Evolutionary conservation across 2,329 filamentous ascomycete species (phyloP), one percentile per base, ranked within the genome.

Genomic region (Xylariaceae sp.): DNA sequence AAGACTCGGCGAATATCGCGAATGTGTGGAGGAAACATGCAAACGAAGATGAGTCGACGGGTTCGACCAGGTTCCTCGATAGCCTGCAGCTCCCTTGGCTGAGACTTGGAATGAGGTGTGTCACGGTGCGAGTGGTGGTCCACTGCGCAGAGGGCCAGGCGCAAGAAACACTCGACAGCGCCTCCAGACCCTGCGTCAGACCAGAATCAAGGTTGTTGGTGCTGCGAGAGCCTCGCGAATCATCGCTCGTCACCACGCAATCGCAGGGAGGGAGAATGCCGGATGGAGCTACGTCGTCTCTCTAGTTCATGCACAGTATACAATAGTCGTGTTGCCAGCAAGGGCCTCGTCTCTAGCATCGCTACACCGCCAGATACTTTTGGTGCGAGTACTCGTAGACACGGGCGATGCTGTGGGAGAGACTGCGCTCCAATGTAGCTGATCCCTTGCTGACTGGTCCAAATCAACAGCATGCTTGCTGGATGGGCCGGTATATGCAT

Each of bases 321-420:
- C 59, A 56, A 57, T 55, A 55, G 56, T 47, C 38, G n/a, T 38
- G 48, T 55, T 59, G 45, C 48, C 39, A 54, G 49, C 53, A 58
- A 51, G 51, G 44, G 45, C 51, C 46, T 15, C 31, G 46, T 45
- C 35, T 39, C 33, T 42, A 22, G 49, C 56, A 60, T 60, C 55
- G 59, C 53, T 55, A 65, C 62, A 64, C 62, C 58, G 59, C 61
- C 54, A 50, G 51, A 47, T 65, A 66, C 63, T 45, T 60, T 6
- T 3, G 11, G 3, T 1, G 12, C n/a, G 44, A 32, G 64, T 66
- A 63, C 49, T 54, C 49, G 10, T 12, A 30, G 49, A 45, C 45
- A 54, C 51, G 38, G 42, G 17, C 38, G 35, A 44, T 44, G 9
- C 45, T 36, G 38, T 42, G 32, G 48, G 53, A 53, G 48, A 63